phyloP scores from a whole-genome alignment of 495 filamentous ascomycete species.

The Talaromyces wortmannii region DNA sequence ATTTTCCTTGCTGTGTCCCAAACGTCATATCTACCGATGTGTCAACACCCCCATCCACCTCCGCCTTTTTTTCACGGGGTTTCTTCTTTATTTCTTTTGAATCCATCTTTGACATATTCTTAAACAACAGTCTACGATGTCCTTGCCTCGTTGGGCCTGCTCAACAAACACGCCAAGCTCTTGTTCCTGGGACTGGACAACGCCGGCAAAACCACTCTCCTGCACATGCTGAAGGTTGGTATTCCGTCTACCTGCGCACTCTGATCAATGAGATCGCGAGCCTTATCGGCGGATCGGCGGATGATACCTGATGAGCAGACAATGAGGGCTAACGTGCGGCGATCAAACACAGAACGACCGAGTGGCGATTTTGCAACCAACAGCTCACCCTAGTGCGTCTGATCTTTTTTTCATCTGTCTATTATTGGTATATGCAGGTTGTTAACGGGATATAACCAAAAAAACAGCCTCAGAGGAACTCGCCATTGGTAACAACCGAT shows the following conservation, averaged over 20 bases:
- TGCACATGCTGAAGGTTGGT: constrained; percentile 88
- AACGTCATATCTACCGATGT: not conserved
- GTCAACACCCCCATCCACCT: no score
- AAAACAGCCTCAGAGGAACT: constrained; percentile 83
- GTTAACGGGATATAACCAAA: not conserved
- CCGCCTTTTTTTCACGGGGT: no score
- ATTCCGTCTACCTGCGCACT: not conserved
- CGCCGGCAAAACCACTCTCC: constrained; percentile 91
- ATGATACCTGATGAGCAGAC: no score
- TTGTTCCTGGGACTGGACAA: constrained; percentile 94
- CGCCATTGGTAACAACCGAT: constrained; percentile 90
- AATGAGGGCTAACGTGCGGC: no score
- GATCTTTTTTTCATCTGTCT: not conserved
- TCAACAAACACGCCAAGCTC: constrained; percentile 95
- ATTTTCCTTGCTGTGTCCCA: constrained; percentile 8
- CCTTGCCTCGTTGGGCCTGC: constrained; percentile 79
- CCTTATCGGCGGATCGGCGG: no score
- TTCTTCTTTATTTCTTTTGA: no score
- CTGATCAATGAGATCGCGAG: not conserved
- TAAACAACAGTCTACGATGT: constrained; percentile 74
- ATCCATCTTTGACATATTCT: no score
- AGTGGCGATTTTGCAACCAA: constrained; percentile 88
- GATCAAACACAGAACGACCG: constrained; percentile 65
- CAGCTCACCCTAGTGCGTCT: constrained; percentile 75
- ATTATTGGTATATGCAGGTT: not conserved